These are phyloP conservation scores for Chrysopogon serrulatus DNA, from an alignment of 176 grass and related monocot genomes.

Conservation along the genomic window DNA sequence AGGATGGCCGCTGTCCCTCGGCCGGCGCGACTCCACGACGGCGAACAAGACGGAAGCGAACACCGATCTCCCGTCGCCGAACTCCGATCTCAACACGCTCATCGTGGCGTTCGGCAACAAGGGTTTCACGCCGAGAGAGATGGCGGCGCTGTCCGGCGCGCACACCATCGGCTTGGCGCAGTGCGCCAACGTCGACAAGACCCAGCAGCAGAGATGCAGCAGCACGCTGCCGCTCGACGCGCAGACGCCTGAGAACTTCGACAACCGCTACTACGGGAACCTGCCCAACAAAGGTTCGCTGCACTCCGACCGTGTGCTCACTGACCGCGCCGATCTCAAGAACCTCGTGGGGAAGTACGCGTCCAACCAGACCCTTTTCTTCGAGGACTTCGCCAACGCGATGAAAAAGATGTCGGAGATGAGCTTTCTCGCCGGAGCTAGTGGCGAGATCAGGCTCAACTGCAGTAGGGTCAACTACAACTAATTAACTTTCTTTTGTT, in stretches of 20 bases:
- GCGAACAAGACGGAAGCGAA: constrained; percentile 29
- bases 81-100: constrained; percentile 17
- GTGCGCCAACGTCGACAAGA: constrained; percentile 2
- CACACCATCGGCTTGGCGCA: constrained; percentile 57
- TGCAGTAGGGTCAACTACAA: constrained; percentile 37
- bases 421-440: constrained; percentile 13
- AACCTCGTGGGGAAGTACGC: constrained; percentile 26
- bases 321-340: constrained; percentile 28
- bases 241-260: constrained; percentile 31
- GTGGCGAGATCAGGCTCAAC: constrained; percentile 34
- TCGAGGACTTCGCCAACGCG: constrained; percentile 22
- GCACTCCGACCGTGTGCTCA: constrained; percentile 60
- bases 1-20: constrained; percentile 39
- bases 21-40: constrained; percentile 48
- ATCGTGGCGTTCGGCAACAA: constrained; percentile 29
- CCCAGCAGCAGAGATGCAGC: not conserved
- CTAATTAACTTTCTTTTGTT: too few relatives aligned
- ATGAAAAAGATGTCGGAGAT: constrained; percentile 45
- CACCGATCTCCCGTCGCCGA: constrained; percentile 39
- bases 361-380: not conserved
- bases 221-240: constrained; percentile 31
- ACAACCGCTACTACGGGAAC: constrained; percentile 48
- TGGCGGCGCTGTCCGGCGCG: constrained; percentile 60
- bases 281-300: constrained; percentile 28
- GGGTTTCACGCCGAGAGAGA: constrained; percentile 18